Evolutionary conservation across 2,329 filamentous ascomycete genomes (phyloP).

Genomic region (Colletotrichum sp.): DNA sequence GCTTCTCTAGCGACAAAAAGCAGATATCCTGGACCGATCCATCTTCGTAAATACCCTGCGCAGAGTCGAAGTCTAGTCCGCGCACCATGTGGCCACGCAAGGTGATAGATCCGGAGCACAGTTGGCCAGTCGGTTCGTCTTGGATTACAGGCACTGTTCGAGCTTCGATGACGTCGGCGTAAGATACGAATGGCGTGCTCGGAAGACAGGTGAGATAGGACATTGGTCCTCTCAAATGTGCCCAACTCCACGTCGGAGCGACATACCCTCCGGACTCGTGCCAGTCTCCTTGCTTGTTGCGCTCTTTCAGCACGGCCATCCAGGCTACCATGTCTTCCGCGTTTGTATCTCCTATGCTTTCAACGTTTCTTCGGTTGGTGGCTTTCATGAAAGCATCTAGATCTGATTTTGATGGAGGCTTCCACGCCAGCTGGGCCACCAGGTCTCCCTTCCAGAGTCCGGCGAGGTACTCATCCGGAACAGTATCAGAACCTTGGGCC

Average conservation of each 20-base stretch:
- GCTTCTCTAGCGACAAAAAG: neutral
- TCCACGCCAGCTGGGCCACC: neutral
- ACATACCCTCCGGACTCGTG: neutral
- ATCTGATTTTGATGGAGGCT: neutral
- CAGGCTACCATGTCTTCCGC: neutral
- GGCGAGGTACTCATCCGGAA: neutral
- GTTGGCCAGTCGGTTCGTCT: neutral
- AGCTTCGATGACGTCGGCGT: neutral
- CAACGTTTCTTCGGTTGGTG: neutral
- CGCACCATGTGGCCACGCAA: fast-evolving
- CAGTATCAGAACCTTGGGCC: fast-evolving
- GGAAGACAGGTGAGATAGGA: neutral
- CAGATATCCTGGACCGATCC: neutral
- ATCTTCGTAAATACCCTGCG: neutral
- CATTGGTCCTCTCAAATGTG: neutral
- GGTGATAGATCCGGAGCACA: fast-evolving
- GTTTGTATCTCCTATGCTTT: neutral
- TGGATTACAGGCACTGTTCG: neutral
- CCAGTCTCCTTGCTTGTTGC: neutral
- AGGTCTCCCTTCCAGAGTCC: neutral
- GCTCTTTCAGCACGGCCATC: neutral
- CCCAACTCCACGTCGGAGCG: neutral
- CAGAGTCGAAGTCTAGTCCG: neutral
- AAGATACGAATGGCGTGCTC: neutral
- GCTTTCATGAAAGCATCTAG: neutral